A percentile compares a stretch with the other conserved stretches of the same genome.
Evolutionary conservation across 1,284 basidiomycete species (phyloP).

Genomic region (Pseudozyma hubeiensis): DNA sequence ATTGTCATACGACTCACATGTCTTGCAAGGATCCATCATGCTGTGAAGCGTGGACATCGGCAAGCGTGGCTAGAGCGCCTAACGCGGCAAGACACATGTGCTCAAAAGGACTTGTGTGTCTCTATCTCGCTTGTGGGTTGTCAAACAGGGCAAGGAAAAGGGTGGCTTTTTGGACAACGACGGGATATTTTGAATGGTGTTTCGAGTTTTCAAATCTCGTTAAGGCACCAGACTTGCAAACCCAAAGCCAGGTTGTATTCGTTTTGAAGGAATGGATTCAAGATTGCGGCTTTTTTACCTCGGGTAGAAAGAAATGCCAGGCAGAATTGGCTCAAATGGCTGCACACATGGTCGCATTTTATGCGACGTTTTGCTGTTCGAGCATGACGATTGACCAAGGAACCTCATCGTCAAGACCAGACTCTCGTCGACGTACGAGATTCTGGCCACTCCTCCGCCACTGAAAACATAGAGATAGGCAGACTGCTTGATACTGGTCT

Average conservation of each 20-base stretch:
- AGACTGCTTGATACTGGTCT: too few relatives aligned
- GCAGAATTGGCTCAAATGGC: background rate
- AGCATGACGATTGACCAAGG: background rate
- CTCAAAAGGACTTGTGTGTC: background rate
- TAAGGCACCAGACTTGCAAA: constrained; percentile 4
- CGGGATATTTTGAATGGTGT: background rate
- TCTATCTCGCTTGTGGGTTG: background rate
- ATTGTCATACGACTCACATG: too few relatives aligned
- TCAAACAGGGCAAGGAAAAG: too few relatives aligned
- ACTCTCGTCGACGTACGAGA: too few relatives aligned
- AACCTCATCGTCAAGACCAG: too few relatives aligned
- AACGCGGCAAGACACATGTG: constrained; percentile 4
- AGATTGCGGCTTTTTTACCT: too few relatives aligned
- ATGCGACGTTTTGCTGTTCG: background rate
- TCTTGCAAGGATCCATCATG: background rate
- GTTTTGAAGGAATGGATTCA: background rate
- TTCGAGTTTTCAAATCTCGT: constrained; percentile 18
- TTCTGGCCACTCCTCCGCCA: too few relatives aligned
- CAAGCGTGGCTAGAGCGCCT: constrained; percentile 30
- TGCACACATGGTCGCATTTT: background rate
- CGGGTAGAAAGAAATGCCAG: background rate
- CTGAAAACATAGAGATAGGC: too few relatives aligned
- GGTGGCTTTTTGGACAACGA: background rate
- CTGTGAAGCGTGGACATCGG: background rate
- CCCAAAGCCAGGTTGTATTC: background rate